Base-by-base conservation (phyloP, 495 filamentous ascomycete species). In the Hamigera avellanea region DNA sequence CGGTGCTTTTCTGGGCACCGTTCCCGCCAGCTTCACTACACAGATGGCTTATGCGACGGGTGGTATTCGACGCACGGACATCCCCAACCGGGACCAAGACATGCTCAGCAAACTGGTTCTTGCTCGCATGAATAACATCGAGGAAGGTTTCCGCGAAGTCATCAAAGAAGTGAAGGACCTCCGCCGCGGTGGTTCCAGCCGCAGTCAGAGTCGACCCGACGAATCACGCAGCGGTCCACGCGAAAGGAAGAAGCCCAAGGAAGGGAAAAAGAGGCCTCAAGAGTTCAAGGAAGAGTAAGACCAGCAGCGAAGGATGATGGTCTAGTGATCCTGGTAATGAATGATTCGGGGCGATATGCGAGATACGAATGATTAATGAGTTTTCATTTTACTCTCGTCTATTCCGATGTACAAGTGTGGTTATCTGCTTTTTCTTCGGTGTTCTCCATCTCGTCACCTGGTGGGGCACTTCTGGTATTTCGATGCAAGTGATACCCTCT, bases 121-220 rank as follows among this genome's bases (percentile, higher is more conserved):
- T n/a, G 83, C 85, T 5, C 69, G 85, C 35, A 94, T 96, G 81
- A 87, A 86, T 44, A 81, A 80, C 19, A 72, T 96, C 6, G 87
- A 96, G 54, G 84, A 88, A 53, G 70, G 70, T 9, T 82, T 96
- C 50, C 73, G 78, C 1, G 84, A 93, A 38, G 75, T 95, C 16
- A 70, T 91, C 37, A 82, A 77, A 37, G 88, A 95, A 59, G 79
- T 93, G 43, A 81, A 82, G 47, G 79, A 78, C 31, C 51, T 68
- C n/a, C 56, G 57, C 1, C 52, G 49, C 6, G 50, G 34, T 14
- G 56, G 43, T 5, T 54, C 54, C 1, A 64, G 57, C 33, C 59
- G 53, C 14, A 57, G 53, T 25, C 53, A 52, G 9, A 61, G 52
- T 36, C 46, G 42, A 26, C 35, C 42, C 1, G 56, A 58, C 23